Evolutionary conservation across 148 eudicot species (phyloP).

Genomic region (Arbutus unedo): DNA sequence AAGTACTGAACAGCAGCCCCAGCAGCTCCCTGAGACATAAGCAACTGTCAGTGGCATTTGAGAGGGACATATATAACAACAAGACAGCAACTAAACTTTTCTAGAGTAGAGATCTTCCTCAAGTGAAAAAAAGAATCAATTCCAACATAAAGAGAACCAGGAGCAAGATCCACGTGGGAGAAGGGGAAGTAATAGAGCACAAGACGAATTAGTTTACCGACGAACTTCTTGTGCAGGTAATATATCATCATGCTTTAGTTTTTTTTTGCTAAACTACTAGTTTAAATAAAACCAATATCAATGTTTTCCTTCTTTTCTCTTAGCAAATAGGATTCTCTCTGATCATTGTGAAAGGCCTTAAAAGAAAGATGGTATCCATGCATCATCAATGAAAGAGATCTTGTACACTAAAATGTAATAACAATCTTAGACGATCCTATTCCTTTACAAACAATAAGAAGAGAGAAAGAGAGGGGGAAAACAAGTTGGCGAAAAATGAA

Average conservation of each 20-base stretch:
- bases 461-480: background rate
- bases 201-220: background rate
- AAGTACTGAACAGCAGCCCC: slow-evolving; percentile 83
- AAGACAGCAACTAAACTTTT: background rate
- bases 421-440: background rate
- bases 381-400: background rate
- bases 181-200: background rate
- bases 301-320: background rate
- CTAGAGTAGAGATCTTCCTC: background rate
- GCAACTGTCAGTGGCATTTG: slow-evolving; percentile 19
- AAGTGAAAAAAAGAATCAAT: background rate
- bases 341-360: background rate
- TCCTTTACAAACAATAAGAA: background rate
- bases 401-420: background rate
- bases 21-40: slow-evolving; percentile 78
- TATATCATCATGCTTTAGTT: background rate
- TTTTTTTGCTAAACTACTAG: background rate
- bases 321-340: background rate
- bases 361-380: background rate
- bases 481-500: too few relatives aligned
- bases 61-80: background rate
- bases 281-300: background rate
- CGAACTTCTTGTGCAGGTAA: background rate
- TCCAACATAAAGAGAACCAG: background rate
- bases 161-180: background rate